Percentiles rank a stretch among this genome's conserved stretches.
Evolutionary conservation across 1,284 basidiomycete genomes (phyloP).

Genomic region (Peniophora sp.): DNA sequence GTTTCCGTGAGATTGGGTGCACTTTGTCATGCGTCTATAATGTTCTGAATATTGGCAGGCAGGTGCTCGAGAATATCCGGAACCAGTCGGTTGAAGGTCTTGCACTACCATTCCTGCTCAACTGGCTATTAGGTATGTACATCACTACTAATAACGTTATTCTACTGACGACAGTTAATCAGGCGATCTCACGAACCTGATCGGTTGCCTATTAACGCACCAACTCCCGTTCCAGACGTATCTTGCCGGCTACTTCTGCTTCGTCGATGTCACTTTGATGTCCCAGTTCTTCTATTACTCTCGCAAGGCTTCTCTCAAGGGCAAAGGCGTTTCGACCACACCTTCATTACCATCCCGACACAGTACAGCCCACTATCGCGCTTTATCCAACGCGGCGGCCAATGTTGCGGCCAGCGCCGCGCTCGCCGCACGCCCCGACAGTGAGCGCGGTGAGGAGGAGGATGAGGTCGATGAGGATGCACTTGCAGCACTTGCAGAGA

Average conservation of each 20-base stretch:
- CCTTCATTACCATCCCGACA: conserved; percentile 12
- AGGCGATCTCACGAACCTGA: conserved; percentile 87
- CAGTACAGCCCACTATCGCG: conserved; percentile 53
- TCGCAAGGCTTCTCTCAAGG: conserved; percentile 9
- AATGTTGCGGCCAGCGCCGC: conserved; percentile 63
- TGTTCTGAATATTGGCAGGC: conserved; percentile 33
- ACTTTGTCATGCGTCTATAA: conserved; percentile 3
- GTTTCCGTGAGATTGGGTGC: conserved; percentile 65
- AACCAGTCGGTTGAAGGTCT: conserved; percentile 78
- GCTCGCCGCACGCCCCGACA: conserved; percentile 40
- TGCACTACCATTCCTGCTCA: conserved; percentile 82
- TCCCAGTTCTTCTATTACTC: conserved; percentile 75
- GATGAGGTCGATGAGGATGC: conserved; percentile 46
- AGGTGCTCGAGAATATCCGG: conserved; percentile 75
- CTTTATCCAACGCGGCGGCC: conserved; percentile 56
- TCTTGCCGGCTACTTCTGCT: conserved; percentile 83
- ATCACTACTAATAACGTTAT: conserved; percentile 32
- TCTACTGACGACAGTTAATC: conserved; percentile 18
- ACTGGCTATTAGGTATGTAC: conserved; percentile 78
- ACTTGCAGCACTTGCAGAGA: conserved; percentile 51
- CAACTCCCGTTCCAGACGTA: conserved; percentile 93
- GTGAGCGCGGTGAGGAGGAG: conserved; percentile 28
- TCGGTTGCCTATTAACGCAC: conserved; percentile 84
- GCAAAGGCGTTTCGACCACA: conserved; percentile 20
- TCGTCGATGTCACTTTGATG: conserved; percentile 69